A percentile compares a stretch with the other conserved stretches of the same genome.
phyloP scores from a whole-genome alignment of 257 asterid genomes.

The Solanum gandarillasii region DNA sequence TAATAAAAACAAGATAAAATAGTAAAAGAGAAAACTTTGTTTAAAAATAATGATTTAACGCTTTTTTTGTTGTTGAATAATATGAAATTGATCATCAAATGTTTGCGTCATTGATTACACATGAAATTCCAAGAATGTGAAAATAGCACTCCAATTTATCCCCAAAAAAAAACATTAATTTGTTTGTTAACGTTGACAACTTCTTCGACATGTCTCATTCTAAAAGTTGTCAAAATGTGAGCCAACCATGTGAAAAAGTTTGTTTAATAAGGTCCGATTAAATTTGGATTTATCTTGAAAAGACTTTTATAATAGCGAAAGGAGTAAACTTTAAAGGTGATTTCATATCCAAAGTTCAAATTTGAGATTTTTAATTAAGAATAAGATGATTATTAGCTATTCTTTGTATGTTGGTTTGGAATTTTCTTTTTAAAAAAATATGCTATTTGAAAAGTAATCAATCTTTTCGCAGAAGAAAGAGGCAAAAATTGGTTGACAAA shows the following conservation, averaged over 20 bases:
- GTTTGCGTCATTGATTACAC: neutral
- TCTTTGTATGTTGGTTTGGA: neutral
- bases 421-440: neutral
- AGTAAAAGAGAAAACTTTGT: neutral
- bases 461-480: neutral
- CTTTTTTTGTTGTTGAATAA: neutral
- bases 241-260: neutral
- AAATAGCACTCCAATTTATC: neutral
- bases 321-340: neutral
- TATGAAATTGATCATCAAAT: neutral
- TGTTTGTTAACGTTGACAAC: neutral
- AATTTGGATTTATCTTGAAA: fast-evolving
- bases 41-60: neutral
- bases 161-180: neutral
- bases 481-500: neutral
- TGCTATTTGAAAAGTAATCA: neutral
- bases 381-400: neutral
- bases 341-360: fast-evolving
- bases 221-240: neutral
- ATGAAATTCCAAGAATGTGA: neutral
- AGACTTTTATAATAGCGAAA: neutral
- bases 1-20: neutral
- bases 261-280: neutral
- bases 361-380: neutral
- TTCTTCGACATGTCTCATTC: neutral